Conservation (phyloP, 139 green algal species). For the Yamagishiella unicocca region DNA sequence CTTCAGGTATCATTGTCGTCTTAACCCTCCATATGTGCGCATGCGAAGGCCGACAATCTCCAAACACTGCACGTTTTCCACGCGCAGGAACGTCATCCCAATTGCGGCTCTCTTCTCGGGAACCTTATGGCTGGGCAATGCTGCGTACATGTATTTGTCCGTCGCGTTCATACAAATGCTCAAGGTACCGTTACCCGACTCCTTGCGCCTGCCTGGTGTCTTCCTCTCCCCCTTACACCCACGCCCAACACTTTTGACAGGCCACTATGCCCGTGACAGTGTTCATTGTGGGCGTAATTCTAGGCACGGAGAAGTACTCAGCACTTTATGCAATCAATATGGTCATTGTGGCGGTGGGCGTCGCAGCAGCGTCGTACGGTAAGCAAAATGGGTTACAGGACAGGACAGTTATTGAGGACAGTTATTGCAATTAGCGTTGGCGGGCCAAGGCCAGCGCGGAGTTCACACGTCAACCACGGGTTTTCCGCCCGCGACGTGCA, state of each 20-base stretch:
- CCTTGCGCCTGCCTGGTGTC: too few relatives aligned
- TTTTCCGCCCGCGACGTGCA: too few relatives aligned
- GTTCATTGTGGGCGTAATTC: conserved; percentile 55
- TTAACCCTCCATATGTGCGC: too few relatives aligned
- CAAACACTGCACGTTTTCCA: too few relatives aligned
- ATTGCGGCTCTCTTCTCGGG: conserved; percentile 91
- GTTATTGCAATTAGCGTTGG: too few relatives aligned
- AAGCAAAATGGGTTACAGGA: conserved; percentile 22
- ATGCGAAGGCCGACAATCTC: too few relatives aligned
- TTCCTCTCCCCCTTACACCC: not conserved
- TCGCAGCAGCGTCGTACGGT: conserved; percentile 77
- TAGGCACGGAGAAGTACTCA: conserved; percentile 81
- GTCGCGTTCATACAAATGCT: conserved; percentile 98
- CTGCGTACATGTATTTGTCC: conserved; percentile 94
- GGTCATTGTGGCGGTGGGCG: conserved; percentile 80
- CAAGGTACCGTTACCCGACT: too few relatives aligned
- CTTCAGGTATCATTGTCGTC: conserved; percentile 42
- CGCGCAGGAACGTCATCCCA: conserved; percentile 59
- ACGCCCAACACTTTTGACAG: conserved; percentile 9
- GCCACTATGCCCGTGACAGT: conserved; percentile 61
- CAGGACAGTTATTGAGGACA: not conserved
- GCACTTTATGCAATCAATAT: conserved; percentile 76
- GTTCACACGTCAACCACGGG: too few relatives aligned
- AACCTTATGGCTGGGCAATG: conserved; percentile 94
- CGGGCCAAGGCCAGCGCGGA: too few relatives aligned